Conservation (phyloP, 345 rosid genomes). For the Pistacia integerrima region DNA sequence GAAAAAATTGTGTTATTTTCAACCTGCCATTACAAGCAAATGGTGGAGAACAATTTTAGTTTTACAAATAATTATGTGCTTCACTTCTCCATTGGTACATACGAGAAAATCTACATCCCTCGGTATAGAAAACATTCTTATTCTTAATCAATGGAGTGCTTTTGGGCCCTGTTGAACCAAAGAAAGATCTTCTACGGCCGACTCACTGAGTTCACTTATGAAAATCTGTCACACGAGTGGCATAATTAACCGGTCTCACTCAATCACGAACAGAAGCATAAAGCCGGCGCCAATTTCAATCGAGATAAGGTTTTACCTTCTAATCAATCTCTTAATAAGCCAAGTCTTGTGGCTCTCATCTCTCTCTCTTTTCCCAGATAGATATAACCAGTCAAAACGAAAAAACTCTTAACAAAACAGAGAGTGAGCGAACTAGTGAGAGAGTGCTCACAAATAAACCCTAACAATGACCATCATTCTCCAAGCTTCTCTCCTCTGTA, state of each 20-base stretch:
- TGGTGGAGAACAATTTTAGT: not conserved
- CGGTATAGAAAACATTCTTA: not conserved
- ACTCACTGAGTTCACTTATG: too few relatives aligned
- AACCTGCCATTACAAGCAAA: not conserved
- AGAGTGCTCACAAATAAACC: conserved; percentile 33
- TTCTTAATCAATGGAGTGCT: too few relatives aligned
- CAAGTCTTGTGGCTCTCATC: conserved; percentile 9
- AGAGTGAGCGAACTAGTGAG: not conserved
- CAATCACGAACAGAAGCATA: not conserved
- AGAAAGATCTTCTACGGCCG: too few relatives aligned
- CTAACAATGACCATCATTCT: conserved; percentile 62
- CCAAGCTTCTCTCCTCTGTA: conserved; percentile 72
- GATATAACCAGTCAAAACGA: not conserved
- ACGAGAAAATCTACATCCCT: not conserved
- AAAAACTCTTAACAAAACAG: not conserved
- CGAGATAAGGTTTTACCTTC: conserved; percentile 41
- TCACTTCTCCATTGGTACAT: not conserved
- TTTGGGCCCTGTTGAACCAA: too few relatives aligned
- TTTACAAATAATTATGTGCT: not conserved
- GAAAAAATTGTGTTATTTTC: not conserved
- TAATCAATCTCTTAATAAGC: not conserved
- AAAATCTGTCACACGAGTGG: too few relatives aligned
- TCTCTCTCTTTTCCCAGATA: not conserved
- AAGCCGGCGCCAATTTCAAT: conserved; percentile 48
- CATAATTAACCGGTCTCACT: too few relatives aligned